Percentiles rank a stretch among this genome's conserved stretches.
Conservation (phyloP, 2,329 filamentous ascomycete genomes). For the Nemania sp. region DNA sequence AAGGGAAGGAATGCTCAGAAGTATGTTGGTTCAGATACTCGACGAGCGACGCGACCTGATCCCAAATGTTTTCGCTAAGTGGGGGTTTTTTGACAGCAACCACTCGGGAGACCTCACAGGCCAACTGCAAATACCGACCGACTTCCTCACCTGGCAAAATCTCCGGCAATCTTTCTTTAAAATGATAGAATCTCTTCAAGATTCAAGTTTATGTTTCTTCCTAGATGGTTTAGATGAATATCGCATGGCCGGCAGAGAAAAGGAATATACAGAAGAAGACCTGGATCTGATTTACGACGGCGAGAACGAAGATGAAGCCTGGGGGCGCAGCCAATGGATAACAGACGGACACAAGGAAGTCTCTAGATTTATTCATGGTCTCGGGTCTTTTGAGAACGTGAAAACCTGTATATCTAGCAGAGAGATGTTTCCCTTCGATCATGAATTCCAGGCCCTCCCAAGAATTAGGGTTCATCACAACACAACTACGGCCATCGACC, state of each 20-base stretch:
- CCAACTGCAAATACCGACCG: background rate
- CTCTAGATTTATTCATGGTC: background rate
- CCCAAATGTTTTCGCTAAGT: background rate
- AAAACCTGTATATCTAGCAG: background rate
- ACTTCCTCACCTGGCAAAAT: background rate
- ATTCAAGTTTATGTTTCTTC: background rate
- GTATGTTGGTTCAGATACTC: conserved; percentile 1
- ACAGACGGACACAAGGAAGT: conserved; percentile 2
- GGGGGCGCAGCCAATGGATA: conserved; percentile 2
- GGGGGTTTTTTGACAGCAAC: background rate
- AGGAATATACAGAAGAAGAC: background rate
- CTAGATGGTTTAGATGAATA: conserved; percentile 4
- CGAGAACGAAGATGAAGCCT: background rate
- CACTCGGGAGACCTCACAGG: background rate
- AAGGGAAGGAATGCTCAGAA: conserved; percentile 11
- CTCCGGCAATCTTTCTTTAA: background rate
- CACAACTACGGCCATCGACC: background rate
- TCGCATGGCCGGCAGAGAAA: background rate
- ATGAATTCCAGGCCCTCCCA: background rate
- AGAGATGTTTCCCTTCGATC: background rate
- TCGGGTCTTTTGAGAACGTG: background rate
- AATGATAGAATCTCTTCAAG: background rate
- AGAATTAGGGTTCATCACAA: background rate
- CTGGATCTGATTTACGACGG: background rate
- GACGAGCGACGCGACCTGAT: background rate